Percentiles rank a stretch among this genome's conserved stretches.
Conservation (phyloP, 169 alveolate genomes). For the Cryptosporidium ryanae region DNA sequence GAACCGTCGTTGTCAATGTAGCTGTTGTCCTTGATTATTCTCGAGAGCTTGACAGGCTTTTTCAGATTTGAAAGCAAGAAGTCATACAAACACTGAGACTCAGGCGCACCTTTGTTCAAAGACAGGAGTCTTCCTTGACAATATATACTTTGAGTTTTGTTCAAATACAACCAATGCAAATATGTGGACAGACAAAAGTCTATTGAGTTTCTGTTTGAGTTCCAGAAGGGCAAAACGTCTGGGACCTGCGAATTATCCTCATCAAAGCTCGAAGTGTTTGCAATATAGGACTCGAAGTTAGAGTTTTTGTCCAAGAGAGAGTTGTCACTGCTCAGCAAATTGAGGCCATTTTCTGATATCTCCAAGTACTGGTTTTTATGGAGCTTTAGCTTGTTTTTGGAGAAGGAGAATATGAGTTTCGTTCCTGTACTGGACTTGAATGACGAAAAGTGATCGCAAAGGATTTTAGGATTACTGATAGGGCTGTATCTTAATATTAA, state of each 20-base stretch:
- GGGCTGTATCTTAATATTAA: conserved; percentile 25
- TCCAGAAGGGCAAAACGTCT: conserved; percentile 87
- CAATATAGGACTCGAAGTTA: background rate
- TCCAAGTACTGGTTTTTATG: conserved; percentile 38
- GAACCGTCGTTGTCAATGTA: conserved; percentile 42
- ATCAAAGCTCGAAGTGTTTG: background rate
- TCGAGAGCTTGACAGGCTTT: background rate
- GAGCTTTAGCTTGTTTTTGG: conserved; percentile 6
- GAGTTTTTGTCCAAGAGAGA: conserved; percentile 16
- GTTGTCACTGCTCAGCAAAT: background rate
- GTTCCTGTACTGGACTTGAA: conserved; percentile 34
- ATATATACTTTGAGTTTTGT: conserved; percentile 84
- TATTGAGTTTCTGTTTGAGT: conserved; percentile 82
- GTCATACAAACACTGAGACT: conserved; percentile 23
- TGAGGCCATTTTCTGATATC: conserved; percentile 27
- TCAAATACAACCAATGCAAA: conserved; percentile 88
- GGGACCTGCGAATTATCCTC: background rate
- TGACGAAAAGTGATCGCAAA: conserved; percentile 21
- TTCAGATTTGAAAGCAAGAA: background rate
- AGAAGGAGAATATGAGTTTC: conserved; percentile 7
- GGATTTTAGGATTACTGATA: background rate
- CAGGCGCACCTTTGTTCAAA: background rate
- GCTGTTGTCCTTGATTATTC: conserved; percentile 7
- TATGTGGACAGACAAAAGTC: conserved; percentile 90
- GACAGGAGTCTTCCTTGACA: conserved; percentile 84